A percentile compares a stretch with the other conserved stretches of the same genome.
These are phyloP conservation scores for Trypanosoma platydactyli DNA, from an alignment of 208 protist species.

Conservation along the genomic window DNA sequence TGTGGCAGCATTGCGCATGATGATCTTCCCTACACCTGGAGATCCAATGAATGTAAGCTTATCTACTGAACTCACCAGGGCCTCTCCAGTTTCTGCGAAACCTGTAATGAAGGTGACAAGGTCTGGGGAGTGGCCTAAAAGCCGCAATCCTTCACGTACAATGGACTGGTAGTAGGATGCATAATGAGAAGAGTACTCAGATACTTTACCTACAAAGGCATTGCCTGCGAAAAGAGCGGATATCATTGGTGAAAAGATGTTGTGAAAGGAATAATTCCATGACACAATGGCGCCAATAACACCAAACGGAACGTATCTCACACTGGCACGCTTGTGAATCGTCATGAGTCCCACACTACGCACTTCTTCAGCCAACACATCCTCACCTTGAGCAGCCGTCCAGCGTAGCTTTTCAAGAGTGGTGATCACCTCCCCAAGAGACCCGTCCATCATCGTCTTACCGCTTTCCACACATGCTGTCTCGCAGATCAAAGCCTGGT, in stretches of 20 bases:
- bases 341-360: slow-evolving; percentile 85
- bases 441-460: slow-evolving; percentile 92
- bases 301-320: slow-evolving; percentile 88
- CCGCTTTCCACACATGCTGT: slow-evolving; percentile 88
- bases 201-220: slow-evolving; percentile 93
- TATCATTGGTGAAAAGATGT: slow-evolving; percentile 93
- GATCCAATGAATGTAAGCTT: slow-evolving; percentile 94
- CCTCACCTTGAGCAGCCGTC: slow-evolving; percentile 80
- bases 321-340: slow-evolving; percentile 84
- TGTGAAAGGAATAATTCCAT: slow-evolving; percentile 97
- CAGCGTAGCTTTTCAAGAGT: slow-evolving; percentile 93
- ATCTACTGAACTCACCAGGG: slow-evolving; percentile 86
- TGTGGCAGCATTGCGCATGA: slow-evolving; percentile 89
- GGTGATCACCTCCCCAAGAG: slow-evolving; percentile 89
- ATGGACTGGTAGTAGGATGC: slow-evolving; percentile 92
- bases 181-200: slow-evolving; percentile 93
- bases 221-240: slow-evolving; percentile 95
- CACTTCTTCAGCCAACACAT: slow-evolving; percentile 78
- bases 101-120: slow-evolving; percentile 93
- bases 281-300: slow-evolving; percentile 93
- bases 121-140: slow-evolving; percentile 88
- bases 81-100: slow-evolving; percentile 91
- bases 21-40: slow-evolving; percentile 82
- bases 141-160: slow-evolving; percentile 80
- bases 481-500: slow-evolving; percentile 85